These are phyloP conservation scores for Setaria viridis DNA, from an alignment of 202 grass and related monocot genomes.

Conservation along the genomic window DNA sequence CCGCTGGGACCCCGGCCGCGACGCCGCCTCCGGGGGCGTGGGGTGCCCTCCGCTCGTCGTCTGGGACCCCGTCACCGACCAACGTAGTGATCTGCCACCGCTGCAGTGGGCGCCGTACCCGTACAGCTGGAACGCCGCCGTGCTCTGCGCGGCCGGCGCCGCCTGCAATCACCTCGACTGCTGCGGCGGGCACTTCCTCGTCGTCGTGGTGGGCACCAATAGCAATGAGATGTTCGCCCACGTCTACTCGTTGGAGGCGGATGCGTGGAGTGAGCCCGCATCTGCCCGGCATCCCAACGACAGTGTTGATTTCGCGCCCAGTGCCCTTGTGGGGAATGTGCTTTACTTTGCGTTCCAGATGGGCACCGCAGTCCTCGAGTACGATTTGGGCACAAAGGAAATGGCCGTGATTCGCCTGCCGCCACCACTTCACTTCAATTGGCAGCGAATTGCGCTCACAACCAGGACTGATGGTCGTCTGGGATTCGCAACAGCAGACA, in stretches of 20 bases:
- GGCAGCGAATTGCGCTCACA: background rate
- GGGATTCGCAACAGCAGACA: background rate
- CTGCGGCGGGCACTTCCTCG: background rate
- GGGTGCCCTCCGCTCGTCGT: background rate
- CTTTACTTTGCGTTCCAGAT: background rate
- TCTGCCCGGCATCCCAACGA: background rate
- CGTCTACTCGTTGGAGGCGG: slow-evolving; percentile 5
- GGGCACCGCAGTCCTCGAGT: background rate
- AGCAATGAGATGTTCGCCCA: background rate
- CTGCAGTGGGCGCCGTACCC: background rate
- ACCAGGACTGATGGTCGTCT: background rate
- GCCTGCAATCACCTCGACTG: slow-evolving; percentile 19
- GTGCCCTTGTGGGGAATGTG: background rate
- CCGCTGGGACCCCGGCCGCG: background rate
- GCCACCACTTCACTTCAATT: accelerated
- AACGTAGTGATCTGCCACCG: background rate
- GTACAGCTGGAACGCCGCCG: background rate
- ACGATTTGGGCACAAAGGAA: background rate
- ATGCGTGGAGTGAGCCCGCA: background rate
- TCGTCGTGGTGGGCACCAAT: background rate
- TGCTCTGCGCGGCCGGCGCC: background rate
- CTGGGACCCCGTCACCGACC: background rate
- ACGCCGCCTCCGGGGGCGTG: background rate
- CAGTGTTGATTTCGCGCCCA: background rate
- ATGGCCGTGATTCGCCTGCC: background rate